Evolutionary conservation across 2,329 filamentous ascomycete genomes (phyloP).

Genomic region (Talaromyces sp.): DNA sequence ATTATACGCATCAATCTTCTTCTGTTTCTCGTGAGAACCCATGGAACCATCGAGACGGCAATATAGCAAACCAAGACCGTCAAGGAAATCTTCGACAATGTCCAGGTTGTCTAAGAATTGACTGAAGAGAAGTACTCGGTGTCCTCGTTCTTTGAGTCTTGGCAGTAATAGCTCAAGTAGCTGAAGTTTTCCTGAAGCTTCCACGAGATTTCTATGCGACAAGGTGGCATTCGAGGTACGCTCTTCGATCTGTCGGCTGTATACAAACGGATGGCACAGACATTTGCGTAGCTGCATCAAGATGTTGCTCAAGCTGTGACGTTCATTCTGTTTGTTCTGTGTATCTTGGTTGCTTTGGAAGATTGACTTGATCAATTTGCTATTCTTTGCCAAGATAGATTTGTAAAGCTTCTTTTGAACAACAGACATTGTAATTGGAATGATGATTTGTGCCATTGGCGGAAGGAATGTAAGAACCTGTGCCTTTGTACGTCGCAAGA

Average conservation of each 20-base stretch:
- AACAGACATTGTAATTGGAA: slow-evolving; percentile 92
- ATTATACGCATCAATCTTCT: slow-evolving; percentile 91
- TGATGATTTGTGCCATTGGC: slow-evolving; percentile 88
- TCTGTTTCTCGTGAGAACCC: slow-evolving; percentile 81
- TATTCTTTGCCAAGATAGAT: slow-evolving; percentile 87
- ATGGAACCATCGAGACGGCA: slow-evolving; percentile 83
- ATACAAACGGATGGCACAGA: slow-evolving; percentile 93
- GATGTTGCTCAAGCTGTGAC: slow-evolving; percentile 85
- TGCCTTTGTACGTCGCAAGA: slow-evolving; percentile 76
- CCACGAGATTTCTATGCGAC: slow-evolving; percentile 76
- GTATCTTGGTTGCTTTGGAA: slow-evolving; percentile 62
- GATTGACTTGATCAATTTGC: slow-evolving; percentile 81
- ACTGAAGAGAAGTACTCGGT: slow-evolving; percentile 91
- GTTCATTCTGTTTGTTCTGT: slow-evolving; percentile 63
- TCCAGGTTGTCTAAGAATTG: slow-evolving; percentile 86
- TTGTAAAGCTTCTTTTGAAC: slow-evolving; percentile 93
- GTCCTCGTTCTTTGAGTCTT: slow-evolving; percentile 77
- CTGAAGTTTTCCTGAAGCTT: slow-evolving; percentile 85
- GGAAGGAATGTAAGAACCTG: slow-evolving; percentile 89
- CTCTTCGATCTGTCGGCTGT: slow-evolving; percentile 87
- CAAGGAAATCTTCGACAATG: slow-evolving; percentile 87
- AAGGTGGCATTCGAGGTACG: slow-evolving; percentile 58
- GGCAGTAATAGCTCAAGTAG: slow-evolving; percentile 82
- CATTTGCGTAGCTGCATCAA: slow-evolving; percentile 93
- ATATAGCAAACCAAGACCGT: slow-evolving; percentile 67